These are phyloP conservation scores for Agmasoma carcini DNA, from an alignment of 371 early-diverging fungal genomes.

Conservation along the genomic window DNA sequence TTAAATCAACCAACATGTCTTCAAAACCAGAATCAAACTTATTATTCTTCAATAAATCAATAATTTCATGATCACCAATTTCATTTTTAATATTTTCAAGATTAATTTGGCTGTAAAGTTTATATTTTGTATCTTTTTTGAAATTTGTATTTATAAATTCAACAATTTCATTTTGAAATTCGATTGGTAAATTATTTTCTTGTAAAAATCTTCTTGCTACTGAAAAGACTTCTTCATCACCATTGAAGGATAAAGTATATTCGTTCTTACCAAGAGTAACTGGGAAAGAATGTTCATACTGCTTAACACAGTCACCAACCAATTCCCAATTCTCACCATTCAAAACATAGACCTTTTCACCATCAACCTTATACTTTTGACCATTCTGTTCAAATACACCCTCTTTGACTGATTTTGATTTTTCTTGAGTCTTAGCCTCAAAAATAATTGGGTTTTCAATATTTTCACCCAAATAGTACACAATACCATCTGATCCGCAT, in stretches of 20 bases:
- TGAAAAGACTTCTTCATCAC: constrained; percentile 44
- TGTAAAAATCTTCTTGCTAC: constrained; percentile 46
- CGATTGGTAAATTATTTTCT: constrained; percentile 30
- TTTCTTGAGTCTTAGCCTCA: not conserved
- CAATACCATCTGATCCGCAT: constrained; percentile 42
- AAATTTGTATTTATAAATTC: constrained; percentile 51
- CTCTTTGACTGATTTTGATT: constrained; percentile 1
- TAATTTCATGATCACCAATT: constrained; percentile 6
- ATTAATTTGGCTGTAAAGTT: constrained; percentile 39
- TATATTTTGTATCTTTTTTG: constrained; percentile 18
- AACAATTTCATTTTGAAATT: constrained; percentile 46
- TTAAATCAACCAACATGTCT: constrained; percentile 17
- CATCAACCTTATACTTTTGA: constrained; percentile 31
- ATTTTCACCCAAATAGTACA: constrained; percentile 34
- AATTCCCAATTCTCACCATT: constrained; percentile 41
- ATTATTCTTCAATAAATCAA: not conserved
- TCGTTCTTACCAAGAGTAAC: constrained; percentile 43
- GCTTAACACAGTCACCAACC: constrained; percentile 34
- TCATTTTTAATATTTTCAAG: constrained; percentile 31
- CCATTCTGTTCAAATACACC: constrained; percentile 6
- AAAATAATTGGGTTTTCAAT: not conserved
- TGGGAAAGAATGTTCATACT: constrained; percentile 44
- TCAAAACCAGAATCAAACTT: too few relatives aligned
- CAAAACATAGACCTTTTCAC: constrained; percentile 37
- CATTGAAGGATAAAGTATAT: constrained; percentile 47